Evolutionary conservation across 1,284 basidiomycete species (phyloP), one percentile per base, ranked within the genome.

Genomic region (Lentinus polychrous): DNA sequence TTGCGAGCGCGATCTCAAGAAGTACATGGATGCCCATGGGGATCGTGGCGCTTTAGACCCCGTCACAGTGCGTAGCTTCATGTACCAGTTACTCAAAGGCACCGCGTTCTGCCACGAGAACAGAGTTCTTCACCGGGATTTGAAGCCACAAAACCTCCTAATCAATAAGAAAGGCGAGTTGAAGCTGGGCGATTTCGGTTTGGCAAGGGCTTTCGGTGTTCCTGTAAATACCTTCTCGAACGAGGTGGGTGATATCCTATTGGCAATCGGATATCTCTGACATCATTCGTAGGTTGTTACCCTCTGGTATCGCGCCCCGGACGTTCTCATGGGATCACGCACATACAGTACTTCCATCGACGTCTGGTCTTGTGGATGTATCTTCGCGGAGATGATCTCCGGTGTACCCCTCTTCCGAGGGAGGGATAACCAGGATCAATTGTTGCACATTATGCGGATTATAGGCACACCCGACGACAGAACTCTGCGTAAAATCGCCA

Each of bases 41-140:
- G 92, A 97, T 56, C 85, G 92, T 50, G 94, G 95, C 49, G 94
- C 96, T 8, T 80, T 99, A 38, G 92, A 95, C 49, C 90, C 93
- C 1, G 77, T 79, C 51, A 94, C 91, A n/a, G 94, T 98, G 54
- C 86, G 93, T 55, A 94, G 85, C 62, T 98, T 96, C 70, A 94
- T 93, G 91, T 97, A 89, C 67, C 94, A 99, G 68, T 81, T 99
- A 34, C 76, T 98, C 60, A 97, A 96, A 69, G 96, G 96, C 43
- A 93, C 94, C 22, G 94, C 94, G 27, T 99, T 96, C 69, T 99
- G 96, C 67, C 96, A 99, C 68, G 94, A 97, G 66, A 98, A 99
- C 63, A 85, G 97, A 57, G 94, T 99, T 31, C 78, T 99, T 11
- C 96, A 99, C 67, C 86, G 96, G 27, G 95, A 99, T 68, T 76